Evolutionary conservation across 2,329 filamentous ascomycete species (phyloP).

Genomic region (Monascus ruber): DNA sequence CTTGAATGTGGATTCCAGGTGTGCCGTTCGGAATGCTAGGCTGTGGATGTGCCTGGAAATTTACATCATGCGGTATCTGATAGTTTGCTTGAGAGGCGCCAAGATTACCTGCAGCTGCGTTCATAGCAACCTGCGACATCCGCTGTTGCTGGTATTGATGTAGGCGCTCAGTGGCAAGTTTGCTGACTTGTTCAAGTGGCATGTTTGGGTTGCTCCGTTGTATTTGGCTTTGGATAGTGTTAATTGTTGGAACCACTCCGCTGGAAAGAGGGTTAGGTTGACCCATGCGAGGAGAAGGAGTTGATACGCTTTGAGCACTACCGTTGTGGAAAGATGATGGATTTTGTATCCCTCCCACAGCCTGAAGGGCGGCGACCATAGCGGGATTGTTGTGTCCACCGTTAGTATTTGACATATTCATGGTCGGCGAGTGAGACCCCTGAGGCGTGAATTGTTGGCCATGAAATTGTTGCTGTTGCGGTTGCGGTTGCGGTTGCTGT

Average conservation of each 20-base stretch:
- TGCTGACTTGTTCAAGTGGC: slow-evolving; percentile 43
- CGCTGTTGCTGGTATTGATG: slow-evolving; percentile 36
- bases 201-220: slow-evolving; percentile 41
- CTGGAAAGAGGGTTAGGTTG: slow-evolving; percentile 41
- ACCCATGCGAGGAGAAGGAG: slow-evolving; percentile 36
- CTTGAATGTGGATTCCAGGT: slow-evolving; percentile 34
- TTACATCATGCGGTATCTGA: slow-evolving; percentile 28
- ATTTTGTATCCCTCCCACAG: slow-evolving; percentile 31
- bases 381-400: slow-evolving; percentile 30
- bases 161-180: slow-evolving; percentile 41
- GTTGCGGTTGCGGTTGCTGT: slow-evolving; percentile 19
- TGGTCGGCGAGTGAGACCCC: slow-evolving; percentile 34
- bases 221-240: slow-evolving; percentile 42
- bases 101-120: slow-evolving; percentile 39
- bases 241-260: slow-evolving; percentile 44
- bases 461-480: slow-evolving; percentile 46
- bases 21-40: slow-evolving; percentile 21
- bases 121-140: slow-evolving; percentile 42
- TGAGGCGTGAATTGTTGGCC: slow-evolving; percentile 29
- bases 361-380: slow-evolving; percentile 35
- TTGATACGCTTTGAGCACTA: slow-evolving; percentile 29
- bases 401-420: slow-evolving; percentile 32
- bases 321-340: slow-evolving; percentile 29
- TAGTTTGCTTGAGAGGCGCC: slow-evolving; percentile 29
- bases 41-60: slow-evolving; percentile 23